Conservation (phyloP, 164 flowering plant genomes). For the Umbilicus rupestris region DNA sequence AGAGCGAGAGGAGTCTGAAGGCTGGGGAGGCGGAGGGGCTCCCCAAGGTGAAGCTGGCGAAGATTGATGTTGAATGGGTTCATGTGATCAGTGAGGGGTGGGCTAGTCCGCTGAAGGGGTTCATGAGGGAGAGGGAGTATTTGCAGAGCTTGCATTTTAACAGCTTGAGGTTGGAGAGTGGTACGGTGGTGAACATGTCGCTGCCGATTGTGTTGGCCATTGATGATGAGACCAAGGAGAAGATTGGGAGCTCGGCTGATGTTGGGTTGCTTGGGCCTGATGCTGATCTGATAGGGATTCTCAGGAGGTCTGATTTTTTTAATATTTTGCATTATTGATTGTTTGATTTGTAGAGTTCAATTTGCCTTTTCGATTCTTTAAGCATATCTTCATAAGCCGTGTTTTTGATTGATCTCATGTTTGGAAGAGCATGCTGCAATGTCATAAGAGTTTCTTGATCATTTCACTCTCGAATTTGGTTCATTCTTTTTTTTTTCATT, state of each 20-base stretch:
- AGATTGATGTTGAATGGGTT: conserved; percentile 83
- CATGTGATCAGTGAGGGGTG: conserved; percentile 91
- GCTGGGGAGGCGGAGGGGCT: conserved; percentile 39
- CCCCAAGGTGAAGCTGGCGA: conserved; percentile 49
- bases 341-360: not conserved
- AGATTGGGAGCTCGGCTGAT: conserved; percentile 40
- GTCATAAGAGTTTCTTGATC: too few relatives aligned
- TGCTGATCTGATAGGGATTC: conserved; percentile 54
- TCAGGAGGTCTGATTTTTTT: conserved; percentile 40
- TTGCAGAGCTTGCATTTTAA: conserved; percentile 91
- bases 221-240: conserved; percentile 56
- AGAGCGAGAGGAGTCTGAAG: conserved; percentile 37
- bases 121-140: conserved; percentile 90
- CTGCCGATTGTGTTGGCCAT: conserved; percentile 87
- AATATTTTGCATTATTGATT: not conserved
- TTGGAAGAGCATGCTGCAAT: too few relatives aligned
- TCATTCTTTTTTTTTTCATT: too few relatives aligned
- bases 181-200: conserved; percentile 78
- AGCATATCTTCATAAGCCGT: too few relatives aligned
- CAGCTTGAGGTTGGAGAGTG: conserved; percentile 46
- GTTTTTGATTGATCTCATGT: not conserved
- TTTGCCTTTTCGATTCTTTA: too few relatives aligned
- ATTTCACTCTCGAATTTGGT: too few relatives aligned
- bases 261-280: conserved; percentile 56
- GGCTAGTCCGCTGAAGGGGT: conserved; percentile 90